Percentiles rank a stretch among this genome's conserved stretches.
Evolutionary conservation across 208 protist species (phyloP).

Genomic region (Leishmania major): DNA sequence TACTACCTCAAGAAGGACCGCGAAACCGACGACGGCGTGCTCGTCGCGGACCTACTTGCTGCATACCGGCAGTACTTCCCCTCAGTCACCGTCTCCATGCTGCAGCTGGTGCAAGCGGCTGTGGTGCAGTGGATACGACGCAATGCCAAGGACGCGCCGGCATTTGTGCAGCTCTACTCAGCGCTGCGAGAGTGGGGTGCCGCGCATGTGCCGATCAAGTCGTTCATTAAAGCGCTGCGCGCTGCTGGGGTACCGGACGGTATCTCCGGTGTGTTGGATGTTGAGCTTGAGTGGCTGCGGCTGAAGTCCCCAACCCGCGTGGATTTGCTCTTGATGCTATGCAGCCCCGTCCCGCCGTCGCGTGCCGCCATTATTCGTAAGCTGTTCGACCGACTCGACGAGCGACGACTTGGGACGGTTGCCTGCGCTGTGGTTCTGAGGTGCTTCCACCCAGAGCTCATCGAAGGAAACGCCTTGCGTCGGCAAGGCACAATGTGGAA

Average conservation of each 20-base stretch:
- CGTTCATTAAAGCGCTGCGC: slow-evolving; percentile 55
- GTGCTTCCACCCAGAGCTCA: slow-evolving; percentile 47
- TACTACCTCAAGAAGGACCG: slow-evolving; percentile 51
- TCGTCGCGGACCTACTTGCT: slow-evolving; percentile 39
- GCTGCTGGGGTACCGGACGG: slow-evolving; percentile 38
- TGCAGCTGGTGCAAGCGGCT: slow-evolving; percentile 45
- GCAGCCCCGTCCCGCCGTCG: slow-evolving; percentile 47
- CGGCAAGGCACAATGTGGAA: slow-evolving; percentile 44
- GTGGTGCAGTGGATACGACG: slow-evolving; percentile 32
- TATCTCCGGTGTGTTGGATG: slow-evolving; percentile 47
- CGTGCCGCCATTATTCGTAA: slow-evolving; percentile 69
- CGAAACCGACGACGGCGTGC: slow-evolving; percentile 29
- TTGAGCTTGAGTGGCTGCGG: slow-evolving; percentile 81
- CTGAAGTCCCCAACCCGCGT: slow-evolving; percentile 58
- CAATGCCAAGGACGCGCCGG: slow-evolving; percentile 30
- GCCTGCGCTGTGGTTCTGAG: slow-evolving; percentile 27
- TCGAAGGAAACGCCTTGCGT: slow-evolving; percentile 45
- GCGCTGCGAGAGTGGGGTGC: slow-evolving; percentile 43
- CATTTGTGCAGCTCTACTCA: slow-evolving; percentile 57
- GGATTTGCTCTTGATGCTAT: slow-evolving; percentile 55
- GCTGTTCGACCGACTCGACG: slow-evolving; percentile 57
- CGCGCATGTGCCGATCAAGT: slow-evolving; percentile 47
- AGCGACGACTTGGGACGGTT: slow-evolving; percentile 10
- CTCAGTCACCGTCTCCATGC: slow-evolving; percentile 49
- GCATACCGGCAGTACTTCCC: slow-evolving; percentile 72